phyloP scores from a whole-genome alignment of 2,329 filamentous ascomycete genomes.

The Chrysosphaeria jannelii region DNA sequence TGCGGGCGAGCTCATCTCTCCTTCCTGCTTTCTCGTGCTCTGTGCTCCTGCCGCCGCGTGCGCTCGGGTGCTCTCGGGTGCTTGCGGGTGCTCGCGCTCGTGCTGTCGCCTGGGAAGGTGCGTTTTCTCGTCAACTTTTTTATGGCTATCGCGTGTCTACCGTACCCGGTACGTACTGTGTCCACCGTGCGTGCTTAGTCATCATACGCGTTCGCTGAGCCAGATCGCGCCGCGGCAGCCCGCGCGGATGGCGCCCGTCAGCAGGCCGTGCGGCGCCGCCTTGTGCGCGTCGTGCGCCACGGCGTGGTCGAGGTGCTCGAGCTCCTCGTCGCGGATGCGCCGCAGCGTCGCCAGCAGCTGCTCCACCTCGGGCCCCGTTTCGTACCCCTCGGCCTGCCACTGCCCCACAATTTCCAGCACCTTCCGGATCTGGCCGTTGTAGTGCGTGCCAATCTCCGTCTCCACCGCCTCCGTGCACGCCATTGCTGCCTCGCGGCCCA shows the following conservation, averaged over 20 bases:
- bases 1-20: no score
- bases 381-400: conserved; percentile 50
- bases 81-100: no score
- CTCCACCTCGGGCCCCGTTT: conserved; percentile 47
- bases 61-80: no score
- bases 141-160: neutral
- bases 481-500: conserved; percentile 90
- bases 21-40: no score
- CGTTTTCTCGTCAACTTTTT: no score
- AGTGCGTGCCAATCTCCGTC: conserved; percentile 89
- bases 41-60: no score
- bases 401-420: conserved; percentile 54
- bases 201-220: conserved; percentile 39
- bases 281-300: conserved; percentile 79
- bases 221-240: conserved; percentile 83
- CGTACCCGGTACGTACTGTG: neutral
- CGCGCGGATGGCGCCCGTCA: conserved; percentile 66
- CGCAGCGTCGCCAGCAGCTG: conserved; percentile 44
- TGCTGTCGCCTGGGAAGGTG: no score
- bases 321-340: conserved; percentile 73
- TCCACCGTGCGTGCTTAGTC: no score
- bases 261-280: conserved; percentile 63
- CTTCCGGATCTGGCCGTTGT: conserved; percentile 67
- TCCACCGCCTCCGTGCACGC: conserved; percentile 95
- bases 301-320: conserved; percentile 89